Evolutionary conservation across 2,329 filamentous ascomycete species (phyloP), one percentile per base, ranked within the genome.

Genomic region (Rachicladosporium sp.): DNA sequence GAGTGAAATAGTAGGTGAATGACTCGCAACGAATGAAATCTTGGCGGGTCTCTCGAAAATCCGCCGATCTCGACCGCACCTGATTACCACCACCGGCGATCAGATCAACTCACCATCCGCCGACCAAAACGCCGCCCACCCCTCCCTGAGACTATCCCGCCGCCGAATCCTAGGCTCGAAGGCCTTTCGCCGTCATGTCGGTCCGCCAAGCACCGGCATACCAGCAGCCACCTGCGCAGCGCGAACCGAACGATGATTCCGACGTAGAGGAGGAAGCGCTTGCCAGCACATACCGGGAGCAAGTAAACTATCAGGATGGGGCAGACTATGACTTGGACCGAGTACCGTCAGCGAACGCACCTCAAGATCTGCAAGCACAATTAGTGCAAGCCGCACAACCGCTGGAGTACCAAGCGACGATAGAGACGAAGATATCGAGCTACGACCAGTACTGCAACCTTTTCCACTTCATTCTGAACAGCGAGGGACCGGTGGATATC

Each of bases 361-460:
- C 78, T 59, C 86, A 93, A 64, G 91, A 96, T 60, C 85, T 98
- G 56, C 88, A 96, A 69, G 82, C 85, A 47, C 83, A 91, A 62
- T 74, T 98, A 48, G 80, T 80, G 49, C 86, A 88, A 50, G 91
- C 91, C 44, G 91, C 91, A 49, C 89, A 91, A 57, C 91, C 91
- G 37, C 74, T 98, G 51, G 91, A 98, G 62, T 96, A 93, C 66
- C 87, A 91, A 59, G 91, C 91, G 35, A 85, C 88, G 29, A 75
- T 98, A 41, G 91, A 96, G 66, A 84, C 85, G 63, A 96, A 96
- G 70, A 95, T 96, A 70, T 81, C 86, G 64, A 95, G 88, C 70
- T 98, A 98, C 73, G 91, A 98, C 70, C 85, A 86, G 63, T 98
- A 98, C 76, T 98, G 91, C 80, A 94, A 85, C 66, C 72, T 98